Evolutionary conservation across 2,329 filamentous ascomycete genomes (phyloP).

Genomic region (Xylaria sp.): DNA sequence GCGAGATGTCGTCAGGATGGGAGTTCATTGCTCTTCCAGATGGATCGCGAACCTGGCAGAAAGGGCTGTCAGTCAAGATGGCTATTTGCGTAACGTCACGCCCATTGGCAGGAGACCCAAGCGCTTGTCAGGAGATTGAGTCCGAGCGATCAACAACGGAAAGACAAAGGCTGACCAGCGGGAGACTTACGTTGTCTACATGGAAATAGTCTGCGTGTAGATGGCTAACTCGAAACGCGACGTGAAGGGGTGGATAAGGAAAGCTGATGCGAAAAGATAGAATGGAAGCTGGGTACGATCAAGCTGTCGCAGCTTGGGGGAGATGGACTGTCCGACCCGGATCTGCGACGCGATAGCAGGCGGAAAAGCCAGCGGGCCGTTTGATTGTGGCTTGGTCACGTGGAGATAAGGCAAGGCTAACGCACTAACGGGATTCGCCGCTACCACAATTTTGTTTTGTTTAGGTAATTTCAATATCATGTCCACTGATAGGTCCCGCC

Average conservation of each 20-base stretch:
- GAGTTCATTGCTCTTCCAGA: constrained; percentile 36
- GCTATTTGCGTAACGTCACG: constrained; percentile 5
- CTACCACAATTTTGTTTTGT: background rate
- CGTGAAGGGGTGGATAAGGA: no score
- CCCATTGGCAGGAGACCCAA: constrained; percentile 9
- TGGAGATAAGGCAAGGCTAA: constrained; percentile 16
- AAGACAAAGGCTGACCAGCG: constrained; percentile 1
- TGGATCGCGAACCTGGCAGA: constrained; percentile 19
- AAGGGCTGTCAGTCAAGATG: constrained; percentile 15
- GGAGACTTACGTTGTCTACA: constrained; percentile 28
- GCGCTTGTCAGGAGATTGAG: constrained; percentile 17
- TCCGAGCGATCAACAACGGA: constrained; percentile 2
- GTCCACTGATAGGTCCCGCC: no score
- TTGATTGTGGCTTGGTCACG: constrained; percentile 17
- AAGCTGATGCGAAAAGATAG: no score
- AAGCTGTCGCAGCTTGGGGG: constrained; percentile 32
- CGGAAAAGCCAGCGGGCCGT: constrained; percentile 17
- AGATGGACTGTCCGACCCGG: constrained; percentile 11
- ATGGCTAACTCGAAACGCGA: background rate
- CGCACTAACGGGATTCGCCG: background rate
- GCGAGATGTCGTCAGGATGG: constrained; percentile 49
- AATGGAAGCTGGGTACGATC: constrained; percentile 7
- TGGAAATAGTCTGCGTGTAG: constrained; percentile 19
- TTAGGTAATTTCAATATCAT: no score
- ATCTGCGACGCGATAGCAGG: constrained; percentile 26